Conservation (phyloP, 1,284 basidiomycete species). For the Moesziomyces antarcticus region DNA sequence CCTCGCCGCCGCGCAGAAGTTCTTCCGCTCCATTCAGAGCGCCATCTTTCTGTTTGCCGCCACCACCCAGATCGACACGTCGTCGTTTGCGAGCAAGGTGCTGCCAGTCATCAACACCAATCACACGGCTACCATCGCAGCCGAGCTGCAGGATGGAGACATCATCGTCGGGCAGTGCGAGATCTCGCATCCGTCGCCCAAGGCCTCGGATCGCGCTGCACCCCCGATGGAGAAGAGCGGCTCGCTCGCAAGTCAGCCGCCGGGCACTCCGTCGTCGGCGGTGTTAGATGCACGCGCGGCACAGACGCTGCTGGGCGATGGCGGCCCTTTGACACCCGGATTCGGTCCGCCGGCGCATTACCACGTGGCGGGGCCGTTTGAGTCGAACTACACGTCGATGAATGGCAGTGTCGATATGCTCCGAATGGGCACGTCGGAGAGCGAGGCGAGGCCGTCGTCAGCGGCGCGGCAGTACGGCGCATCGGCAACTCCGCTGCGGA, state of each 20-base stretch:
- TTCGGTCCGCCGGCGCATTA: constrained; percentile 46
- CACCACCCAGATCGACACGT: constrained; percentile 76
- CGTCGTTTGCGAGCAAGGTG: constrained; percentile 71
- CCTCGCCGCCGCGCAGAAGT: constrained; percentile 60
- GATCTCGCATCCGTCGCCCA: constrained; percentile 84
- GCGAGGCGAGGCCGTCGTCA: neutral
- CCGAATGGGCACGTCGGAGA: neutral
- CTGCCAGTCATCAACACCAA: constrained; percentile 95
- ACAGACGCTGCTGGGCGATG: constrained; percentile 9
- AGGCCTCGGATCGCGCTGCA: constrained; percentile 1
- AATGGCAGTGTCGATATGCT: constrained; percentile 27
- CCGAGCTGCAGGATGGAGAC: constrained; percentile 80
- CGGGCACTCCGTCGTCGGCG: constrained; percentile 40
- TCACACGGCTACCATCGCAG: constrained; percentile 97
- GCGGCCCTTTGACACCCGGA: constrained; percentile 27
- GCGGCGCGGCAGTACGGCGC: neutral
- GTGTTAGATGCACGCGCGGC: constrained; percentile 43
- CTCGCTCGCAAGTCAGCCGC: constrained; percentile 9
- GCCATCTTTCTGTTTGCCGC: constrained; percentile 96
- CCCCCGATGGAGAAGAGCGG: constrained; percentile 6
- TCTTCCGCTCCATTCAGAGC: constrained; percentile 72
- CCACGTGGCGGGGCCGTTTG: constrained; percentile 21
- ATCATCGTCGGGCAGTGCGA: constrained; percentile 93
- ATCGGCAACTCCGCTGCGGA: constrained; percentile 7
- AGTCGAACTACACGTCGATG: constrained; percentile 31